Percentiles rank a stretch among this genome's conserved stretches.
These are phyloP conservation scores for Termitomyces sp. DNA, from an alignment of 768 basidiomycete species.

Conservation along the genomic window DNA sequence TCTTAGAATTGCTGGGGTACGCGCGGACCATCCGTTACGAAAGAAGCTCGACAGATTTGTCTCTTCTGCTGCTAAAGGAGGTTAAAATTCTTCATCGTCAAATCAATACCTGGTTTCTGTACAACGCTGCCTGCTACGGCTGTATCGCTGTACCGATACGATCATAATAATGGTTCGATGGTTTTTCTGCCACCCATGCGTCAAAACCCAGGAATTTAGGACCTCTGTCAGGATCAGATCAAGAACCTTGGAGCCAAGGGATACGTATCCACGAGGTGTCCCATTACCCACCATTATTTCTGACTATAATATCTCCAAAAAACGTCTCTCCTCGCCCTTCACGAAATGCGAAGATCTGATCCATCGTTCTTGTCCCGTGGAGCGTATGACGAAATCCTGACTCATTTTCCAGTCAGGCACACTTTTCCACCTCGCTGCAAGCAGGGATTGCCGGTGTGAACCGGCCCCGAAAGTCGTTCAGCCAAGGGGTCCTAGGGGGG, in stretches of 20 bases:
- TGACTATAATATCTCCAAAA: neutral
- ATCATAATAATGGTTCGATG: neutral
- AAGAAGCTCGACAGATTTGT: constrained; percentile 62
- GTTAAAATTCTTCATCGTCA: neutral
- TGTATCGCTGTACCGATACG: neutral
- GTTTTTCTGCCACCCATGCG: neutral
- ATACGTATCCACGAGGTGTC: neutral
- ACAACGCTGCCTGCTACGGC: neutral
- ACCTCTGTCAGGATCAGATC: no score
- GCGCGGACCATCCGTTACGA: constrained; percentile 59
- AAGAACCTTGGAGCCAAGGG: neutral
- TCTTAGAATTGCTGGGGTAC: constrained; percentile 51
- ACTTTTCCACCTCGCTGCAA: no score
- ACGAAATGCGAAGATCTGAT: neutral
- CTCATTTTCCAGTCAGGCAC: neutral
- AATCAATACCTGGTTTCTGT: neutral
- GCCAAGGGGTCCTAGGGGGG: no score
- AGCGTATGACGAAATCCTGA: no score
- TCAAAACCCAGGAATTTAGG: neutral
- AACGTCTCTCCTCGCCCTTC: no score
- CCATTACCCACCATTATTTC: neutral
- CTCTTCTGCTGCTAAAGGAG: constrained; percentile 15
- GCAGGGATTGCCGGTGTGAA: neutral
- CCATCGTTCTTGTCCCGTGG: neutral
- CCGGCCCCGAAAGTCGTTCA: neutral